Percentiles rank a stretch among this genome's conserved stretches.
phyloP scores from a whole-genome alignment of 495 filamentous ascomycete genomes.

The Mycothermus thermophilus region DNA sequence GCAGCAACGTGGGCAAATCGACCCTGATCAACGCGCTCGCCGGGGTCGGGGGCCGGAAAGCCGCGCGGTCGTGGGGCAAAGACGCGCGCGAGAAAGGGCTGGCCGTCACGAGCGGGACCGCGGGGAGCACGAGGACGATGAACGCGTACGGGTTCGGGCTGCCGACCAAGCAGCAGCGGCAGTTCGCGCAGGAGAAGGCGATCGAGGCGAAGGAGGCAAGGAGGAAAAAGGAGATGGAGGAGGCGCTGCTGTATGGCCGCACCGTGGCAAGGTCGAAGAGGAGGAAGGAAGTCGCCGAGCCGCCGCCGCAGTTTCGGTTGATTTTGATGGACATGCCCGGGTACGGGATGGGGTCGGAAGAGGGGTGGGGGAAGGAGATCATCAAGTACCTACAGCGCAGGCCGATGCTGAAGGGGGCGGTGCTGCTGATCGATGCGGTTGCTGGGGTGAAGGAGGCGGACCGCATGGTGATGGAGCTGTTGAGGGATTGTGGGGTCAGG shows the following conservation, averaged over 20 bases:
- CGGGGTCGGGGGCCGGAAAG: conserved; percentile 23
- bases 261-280: background rate
- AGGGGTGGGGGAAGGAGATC: conserved; percentile 76
- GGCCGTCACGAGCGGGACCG: conserved; percentile 54
- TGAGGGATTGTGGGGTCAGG: conserved; percentile 48
- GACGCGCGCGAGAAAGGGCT: conserved; percentile 15
- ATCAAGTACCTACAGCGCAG: conserved; percentile 65
- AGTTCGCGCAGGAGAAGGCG: conserved; percentile 2
- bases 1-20: conserved; percentile 88
- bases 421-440: conserved; percentile 66
- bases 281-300: conserved; percentile 21
- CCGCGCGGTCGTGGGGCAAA: conserved; percentile 12
- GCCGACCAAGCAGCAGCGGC: conserved; percentile 4
- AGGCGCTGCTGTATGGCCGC: conserved; percentile 28
- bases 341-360: conserved; percentile 64
- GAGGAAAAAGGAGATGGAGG: too few species aligned
- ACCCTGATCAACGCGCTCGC: conserved; percentile 75
- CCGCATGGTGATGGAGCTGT: conserved; percentile 45
- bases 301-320: conserved; percentile 41
- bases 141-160: conserved; percentile 71
- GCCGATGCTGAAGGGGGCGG: conserved; percentile 64
- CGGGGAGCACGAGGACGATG: conserved; percentile 68
- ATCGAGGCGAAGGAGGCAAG: conserved; percentile 12
- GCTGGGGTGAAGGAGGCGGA: conserved; percentile 73
- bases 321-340: conserved; percentile 84